Conservation (phyloP, 2,329 filamentous ascomycete species). For the Colletotrichum siamense region DNA sequence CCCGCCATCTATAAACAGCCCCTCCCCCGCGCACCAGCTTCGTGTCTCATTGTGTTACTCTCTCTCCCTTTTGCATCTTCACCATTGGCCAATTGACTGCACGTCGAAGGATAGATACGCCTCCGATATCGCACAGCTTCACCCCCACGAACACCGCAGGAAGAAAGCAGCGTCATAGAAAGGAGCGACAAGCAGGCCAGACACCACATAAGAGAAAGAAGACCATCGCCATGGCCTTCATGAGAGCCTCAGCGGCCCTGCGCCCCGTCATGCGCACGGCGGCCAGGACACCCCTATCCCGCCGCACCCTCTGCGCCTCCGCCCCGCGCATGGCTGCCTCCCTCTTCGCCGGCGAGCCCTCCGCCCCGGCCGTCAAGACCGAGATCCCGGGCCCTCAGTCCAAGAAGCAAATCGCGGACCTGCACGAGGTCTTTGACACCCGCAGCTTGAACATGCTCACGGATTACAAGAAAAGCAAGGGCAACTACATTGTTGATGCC, state of each 20-base stretch:
- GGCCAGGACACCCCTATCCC: neutral
- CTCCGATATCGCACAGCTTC: conserved; percentile 9
- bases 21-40: neutral
- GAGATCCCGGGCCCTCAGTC: conserved; percentile 79
- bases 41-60: neutral
- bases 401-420: conserved; percentile 70
- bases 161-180: neutral
- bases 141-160: neutral
- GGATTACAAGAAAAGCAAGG: conserved; percentile 75
- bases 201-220: neutral
- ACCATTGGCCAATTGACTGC: neutral
- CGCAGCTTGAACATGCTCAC: conserved; percentile 83
- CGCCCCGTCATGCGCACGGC: conserved; percentile 17
- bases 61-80: neutral
- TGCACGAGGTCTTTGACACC: conserved; percentile 84
- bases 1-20: conserved; percentile 21
- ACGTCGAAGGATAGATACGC: neutral
- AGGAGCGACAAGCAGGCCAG: neutral
- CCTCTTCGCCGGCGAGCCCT: conserved; percentile 56
- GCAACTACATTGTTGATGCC: conserved; percentile 81
- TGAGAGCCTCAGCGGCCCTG: conserved; percentile 12
- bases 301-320: conserved; percentile 15
- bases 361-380: conserved; percentile 58
- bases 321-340: conserved; percentile 18
- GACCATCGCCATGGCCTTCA: conserved; percentile 11